Percentiles rank a stretch among this genome's conserved stretches.
These are phyloP conservation scores for Pleurotus pulmonarius DNA, from an alignment of 768 basidiomycete genomes.

Conservation along the genomic window DNA sequence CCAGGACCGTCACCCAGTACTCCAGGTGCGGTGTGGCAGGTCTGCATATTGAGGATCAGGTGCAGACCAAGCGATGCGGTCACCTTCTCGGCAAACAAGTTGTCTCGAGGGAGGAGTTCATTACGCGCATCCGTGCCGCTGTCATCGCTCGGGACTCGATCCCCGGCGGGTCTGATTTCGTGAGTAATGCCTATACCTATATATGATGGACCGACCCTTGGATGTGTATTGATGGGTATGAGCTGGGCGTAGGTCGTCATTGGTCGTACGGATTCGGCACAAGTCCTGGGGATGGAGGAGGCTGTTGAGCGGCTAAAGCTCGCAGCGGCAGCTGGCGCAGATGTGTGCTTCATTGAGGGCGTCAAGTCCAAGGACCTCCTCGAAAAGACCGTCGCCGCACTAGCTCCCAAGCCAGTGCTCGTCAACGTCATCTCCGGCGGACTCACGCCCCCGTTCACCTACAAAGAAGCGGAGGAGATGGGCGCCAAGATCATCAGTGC, in stretches of 20 bases:
- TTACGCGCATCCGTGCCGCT: slow-evolving; percentile 73
- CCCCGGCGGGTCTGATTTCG: slow-evolving; percentile 76
- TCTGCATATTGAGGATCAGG: slow-evolving; percentile 80
- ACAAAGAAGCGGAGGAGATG: slow-evolving; percentile 37
- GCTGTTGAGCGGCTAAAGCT: slow-evolving; percentile 42
- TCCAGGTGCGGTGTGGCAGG: slow-evolving; percentile 66
- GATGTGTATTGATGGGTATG: background rate
- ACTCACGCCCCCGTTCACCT: slow-evolving; percentile 47
- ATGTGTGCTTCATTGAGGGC: slow-evolving; percentile 52
- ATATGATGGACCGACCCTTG: background rate
- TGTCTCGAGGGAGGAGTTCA: slow-evolving; percentile 71
- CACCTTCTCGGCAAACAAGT: slow-evolving; percentile 81
- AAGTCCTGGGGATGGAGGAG: slow-evolving; percentile 49
- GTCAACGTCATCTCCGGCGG: slow-evolving; percentile 50
- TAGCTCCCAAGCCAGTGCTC: slow-evolving; percentile 28
- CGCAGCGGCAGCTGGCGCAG: slow-evolving; percentile 38
- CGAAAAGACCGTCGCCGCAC: slow-evolving; percentile 29
- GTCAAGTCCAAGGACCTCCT: slow-evolving; percentile 43
- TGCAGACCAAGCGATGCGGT: slow-evolving; percentile 79
- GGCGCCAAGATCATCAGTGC: slow-evolving; percentile 43
- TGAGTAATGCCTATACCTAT: slow-evolving; percentile 22
- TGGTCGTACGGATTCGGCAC: slow-evolving; percentile 48
- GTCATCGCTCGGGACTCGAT: slow-evolving; percentile 74
- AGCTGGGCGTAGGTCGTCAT: slow-evolving; percentile 33
- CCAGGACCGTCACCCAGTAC: slow-evolving; percentile 70